Evolutionary conservation across 768 basidiomycete species (phyloP).

Genomic region (Tricholoma hemisulphureum): DNA sequence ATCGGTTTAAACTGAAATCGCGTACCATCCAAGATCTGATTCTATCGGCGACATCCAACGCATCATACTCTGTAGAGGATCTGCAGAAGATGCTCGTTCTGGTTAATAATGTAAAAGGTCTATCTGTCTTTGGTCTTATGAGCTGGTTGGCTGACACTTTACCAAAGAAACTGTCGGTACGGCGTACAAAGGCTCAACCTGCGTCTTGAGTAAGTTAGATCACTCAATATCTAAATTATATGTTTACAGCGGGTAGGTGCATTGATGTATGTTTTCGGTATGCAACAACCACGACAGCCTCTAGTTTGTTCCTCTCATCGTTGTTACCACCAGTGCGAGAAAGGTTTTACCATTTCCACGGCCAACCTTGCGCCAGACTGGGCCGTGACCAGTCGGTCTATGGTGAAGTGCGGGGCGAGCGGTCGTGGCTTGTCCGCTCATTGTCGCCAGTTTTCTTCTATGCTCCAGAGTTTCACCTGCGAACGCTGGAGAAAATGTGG

Average conservation of each 20-base stretch:
- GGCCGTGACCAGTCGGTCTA: constrained; percentile 44
- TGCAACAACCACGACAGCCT: neutral
- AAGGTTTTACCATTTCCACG: constrained; percentile 46
- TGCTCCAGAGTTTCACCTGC: constrained; percentile 46
- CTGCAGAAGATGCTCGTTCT: constrained; percentile 37
- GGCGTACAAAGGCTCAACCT: constrained; percentile 22
- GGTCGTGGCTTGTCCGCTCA: constrained; percentile 37
- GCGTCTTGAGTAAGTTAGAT: constrained; percentile 25
- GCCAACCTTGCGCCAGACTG: constrained; percentile 46
- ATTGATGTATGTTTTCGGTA: constrained; percentile 46
- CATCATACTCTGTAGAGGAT: constrained; percentile 35
- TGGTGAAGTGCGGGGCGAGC: constrained; percentile 17
- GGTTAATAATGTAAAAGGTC: constrained; percentile 37
- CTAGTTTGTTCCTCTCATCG: neutral
- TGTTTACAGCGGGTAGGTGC: constrained; percentile 28
- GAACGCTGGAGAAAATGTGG: constrained; percentile 45
- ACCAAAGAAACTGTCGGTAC: constrained; percentile 27
- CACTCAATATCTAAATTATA: neutral
- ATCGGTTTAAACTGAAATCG: neutral
- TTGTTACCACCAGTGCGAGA: constrained; percentile 27
- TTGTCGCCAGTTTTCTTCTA: constrained; percentile 48
- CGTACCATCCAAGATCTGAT: constrained; percentile 39
- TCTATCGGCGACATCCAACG: constrained; percentile 39
- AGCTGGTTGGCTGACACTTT: neutral
- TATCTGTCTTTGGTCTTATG: constrained; percentile 1